phyloP scores from a whole-genome alignment of 768 basidiomycete genomes.

The Calvatia gigantea region DNA sequence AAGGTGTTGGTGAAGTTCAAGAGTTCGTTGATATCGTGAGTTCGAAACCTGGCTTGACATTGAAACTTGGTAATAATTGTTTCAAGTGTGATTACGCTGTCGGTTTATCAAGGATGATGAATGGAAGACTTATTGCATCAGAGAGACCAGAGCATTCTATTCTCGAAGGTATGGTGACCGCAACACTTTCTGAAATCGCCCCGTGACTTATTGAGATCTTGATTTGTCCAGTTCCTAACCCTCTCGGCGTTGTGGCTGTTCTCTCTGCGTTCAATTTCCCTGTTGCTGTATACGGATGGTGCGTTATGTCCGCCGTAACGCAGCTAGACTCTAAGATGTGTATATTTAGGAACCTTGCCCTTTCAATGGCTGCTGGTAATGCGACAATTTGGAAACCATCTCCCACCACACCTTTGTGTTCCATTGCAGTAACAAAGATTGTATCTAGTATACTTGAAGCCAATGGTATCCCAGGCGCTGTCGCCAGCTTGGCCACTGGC shows the following conservation, averaged over 20 bases:
- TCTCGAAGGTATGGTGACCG: slow-evolving; percentile 61
- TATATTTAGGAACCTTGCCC: slow-evolving; percentile 74
- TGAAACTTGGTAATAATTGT: slow-evolving; percentile 9
- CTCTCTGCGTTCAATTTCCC: slow-evolving; percentile 97
- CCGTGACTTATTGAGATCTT: slow-evolving; percentile 16
- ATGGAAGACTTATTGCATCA: slow-evolving; percentile 81
- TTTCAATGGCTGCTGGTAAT: slow-evolving; percentile 88
- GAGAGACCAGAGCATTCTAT: slow-evolving; percentile 91
- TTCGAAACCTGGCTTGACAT: slow-evolving; percentile 14
- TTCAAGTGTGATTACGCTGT: slow-evolving; percentile 89
- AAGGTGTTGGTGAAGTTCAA: slow-evolving; percentile 91
- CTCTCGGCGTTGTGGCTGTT: slow-evolving; percentile 68
- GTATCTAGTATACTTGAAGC: slow-evolving; percentile 75
- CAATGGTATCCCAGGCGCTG: slow-evolving; percentile 82
- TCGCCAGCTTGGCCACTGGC: slow-evolving; percentile 80
- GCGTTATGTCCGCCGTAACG: slow-evolving; percentile 16
- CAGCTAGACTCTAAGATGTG: neutral
- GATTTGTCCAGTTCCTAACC: slow-evolving; percentile 72
- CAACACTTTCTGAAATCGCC: slow-evolving; percentile 15
- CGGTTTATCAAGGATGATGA: slow-evolving; percentile 92
- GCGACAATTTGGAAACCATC: slow-evolving; percentile 96
- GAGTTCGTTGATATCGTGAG: slow-evolving; percentile 93
- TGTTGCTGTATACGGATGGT: slow-evolving; percentile 91
- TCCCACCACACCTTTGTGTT: slow-evolving; percentile 80
- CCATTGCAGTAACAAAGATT: slow-evolving; percentile 90